Evolutionary conservation across 306 rosid species (phyloP).

Genomic region (Lathyrus oleraceus): DNA sequence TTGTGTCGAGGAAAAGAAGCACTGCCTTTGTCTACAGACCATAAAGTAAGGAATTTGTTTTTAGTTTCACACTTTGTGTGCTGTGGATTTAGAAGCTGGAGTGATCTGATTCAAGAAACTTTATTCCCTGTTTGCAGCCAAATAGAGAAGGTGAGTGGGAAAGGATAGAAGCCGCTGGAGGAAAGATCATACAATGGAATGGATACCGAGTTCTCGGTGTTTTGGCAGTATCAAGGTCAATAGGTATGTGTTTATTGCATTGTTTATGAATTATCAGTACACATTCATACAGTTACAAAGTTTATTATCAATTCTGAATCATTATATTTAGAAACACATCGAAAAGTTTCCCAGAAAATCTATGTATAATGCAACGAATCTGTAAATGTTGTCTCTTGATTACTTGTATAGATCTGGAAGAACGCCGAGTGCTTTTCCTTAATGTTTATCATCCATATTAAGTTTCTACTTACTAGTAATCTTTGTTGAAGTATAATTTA

Average conservation of each 20-base stretch:
- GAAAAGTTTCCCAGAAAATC: background rate
- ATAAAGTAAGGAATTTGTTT: constrained; percentile 58
- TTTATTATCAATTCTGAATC: background rate
- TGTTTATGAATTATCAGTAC: constrained; percentile 20
- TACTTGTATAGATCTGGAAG: background rate
- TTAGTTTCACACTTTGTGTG: constrained; percentile 12
- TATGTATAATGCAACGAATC: background rate
- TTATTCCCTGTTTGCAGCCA: constrained; percentile 52
- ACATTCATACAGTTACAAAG: background rate
- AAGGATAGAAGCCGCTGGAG: constrained; percentile 82
- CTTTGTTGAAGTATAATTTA: background rate
- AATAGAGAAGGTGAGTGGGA: constrained; percentile 69
- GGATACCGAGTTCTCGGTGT: constrained; percentile 80
- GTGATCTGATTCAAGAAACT: constrained; percentile 25
- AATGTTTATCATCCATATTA: background rate
- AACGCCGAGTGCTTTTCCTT: background rate
- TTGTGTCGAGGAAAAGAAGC: constrained; percentile 65
- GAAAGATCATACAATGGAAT: constrained; percentile 78
- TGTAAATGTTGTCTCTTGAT: background rate
- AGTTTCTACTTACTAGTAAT: background rate
- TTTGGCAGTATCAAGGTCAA: constrained; percentile 82
- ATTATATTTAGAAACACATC: background rate
- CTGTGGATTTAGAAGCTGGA: constrained; percentile 21
- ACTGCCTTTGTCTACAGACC: constrained; percentile 70
- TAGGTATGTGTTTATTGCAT: constrained; percentile 49